Conservation (phyloP, 208 protist genomes). For the Wallacemonas sp. region DNA sequence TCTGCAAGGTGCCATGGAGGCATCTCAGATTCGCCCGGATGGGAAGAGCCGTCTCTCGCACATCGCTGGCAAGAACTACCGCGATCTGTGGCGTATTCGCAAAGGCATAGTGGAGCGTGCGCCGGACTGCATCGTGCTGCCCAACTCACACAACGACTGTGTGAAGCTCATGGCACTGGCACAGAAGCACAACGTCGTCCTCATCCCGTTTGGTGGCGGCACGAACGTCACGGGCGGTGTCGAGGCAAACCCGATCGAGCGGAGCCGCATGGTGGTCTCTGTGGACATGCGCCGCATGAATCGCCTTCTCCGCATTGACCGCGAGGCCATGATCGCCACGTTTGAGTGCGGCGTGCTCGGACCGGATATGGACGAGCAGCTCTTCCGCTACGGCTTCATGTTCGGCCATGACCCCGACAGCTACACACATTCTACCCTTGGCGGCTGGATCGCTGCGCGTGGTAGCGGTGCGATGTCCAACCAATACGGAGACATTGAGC, state of each 20-base stretch:
- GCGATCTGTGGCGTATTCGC: slow-evolving; percentile 91
- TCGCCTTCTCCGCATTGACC: slow-evolving; percentile 85
- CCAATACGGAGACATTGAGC: slow-evolving; percentile 94
- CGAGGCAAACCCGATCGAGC: slow-evolving; percentile 84
- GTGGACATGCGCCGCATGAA: slow-evolving; percentile 94
- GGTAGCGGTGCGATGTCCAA: slow-evolving; percentile 96
- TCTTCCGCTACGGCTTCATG: slow-evolving; percentile 88
- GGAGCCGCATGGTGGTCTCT: slow-evolving; percentile 87
- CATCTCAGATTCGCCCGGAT: slow-evolving; percentile 73
- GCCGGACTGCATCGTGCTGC: slow-evolving; percentile 90
- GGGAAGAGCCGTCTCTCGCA: slow-evolving; percentile 80
- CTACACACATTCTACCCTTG: slow-evolving; percentile 92
- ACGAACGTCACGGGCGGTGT: slow-evolving; percentile 93
- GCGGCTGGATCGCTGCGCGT: slow-evolving; percentile 95
- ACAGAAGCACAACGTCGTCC: slow-evolving; percentile 89
- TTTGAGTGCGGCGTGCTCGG: slow-evolving; percentile 92
- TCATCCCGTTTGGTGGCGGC: slow-evolving; percentile 94
- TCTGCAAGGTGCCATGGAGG: slow-evolving; percentile 38
- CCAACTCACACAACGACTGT: slow-evolving; percentile 87
- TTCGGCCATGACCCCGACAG: slow-evolving; percentile 94
- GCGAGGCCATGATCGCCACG: slow-evolving; percentile 78
- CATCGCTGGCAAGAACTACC: slow-evolving; percentile 92
- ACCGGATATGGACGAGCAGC: slow-evolving; percentile 87
- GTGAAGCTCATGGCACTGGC: slow-evolving; percentile 81
- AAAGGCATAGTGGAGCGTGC: slow-evolving; percentile 85